Base-by-base conservation (phyloP, 345 rosid species). In the Brassica carinata region DNA sequence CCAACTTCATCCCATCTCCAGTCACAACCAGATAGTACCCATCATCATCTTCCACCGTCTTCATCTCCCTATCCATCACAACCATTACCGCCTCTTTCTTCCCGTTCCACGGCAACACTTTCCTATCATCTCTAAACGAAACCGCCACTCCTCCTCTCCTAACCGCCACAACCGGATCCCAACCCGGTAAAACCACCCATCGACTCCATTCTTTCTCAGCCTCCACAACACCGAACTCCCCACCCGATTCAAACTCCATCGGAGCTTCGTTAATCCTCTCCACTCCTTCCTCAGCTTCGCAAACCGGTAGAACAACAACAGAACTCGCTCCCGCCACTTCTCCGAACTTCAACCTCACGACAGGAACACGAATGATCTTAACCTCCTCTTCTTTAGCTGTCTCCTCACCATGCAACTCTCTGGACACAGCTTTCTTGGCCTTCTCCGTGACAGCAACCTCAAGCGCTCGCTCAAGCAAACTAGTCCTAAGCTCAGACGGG, bases 201-300 rank as follows among this genome's bases (percentile, higher is more conserved):
- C 93, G 84, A 10, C 85, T 74, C 99, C 98, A 95, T n/a, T 84
- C 91, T 68, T 90, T 91, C 72, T 93, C 98, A 0, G 97, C 90
- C 74, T 75, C 96, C 81, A 95, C 97, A 14, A 91, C 84, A 1
- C 96, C 89, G 38, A 95, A 95, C 27, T 88, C 93, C 26, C 97
- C 99, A 53, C 84, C 83, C 11, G 74, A 78, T 77, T 53, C 82
- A 68, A 87, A 84, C 67, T 82, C 86, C 85, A 84, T 84, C 2
- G 98, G 98, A 7, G 94, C 98, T 79, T 90, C 92, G 27, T 77
- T 40, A 18, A 96, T 9, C 86, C 82, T 91, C 7, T 48, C 81
- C 5, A 81, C 88, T 43, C 80, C 85, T 81, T 87, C 87, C 66
- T 87, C 90, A 1, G 85, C 89, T 38, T 83, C 82, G 62, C 96